Evolutionary conservation across 2,329 filamentous ascomycete genomes (phyloP), one percentile per base, ranked within the genome.

Genomic region (Nemania diffusa): DNA sequence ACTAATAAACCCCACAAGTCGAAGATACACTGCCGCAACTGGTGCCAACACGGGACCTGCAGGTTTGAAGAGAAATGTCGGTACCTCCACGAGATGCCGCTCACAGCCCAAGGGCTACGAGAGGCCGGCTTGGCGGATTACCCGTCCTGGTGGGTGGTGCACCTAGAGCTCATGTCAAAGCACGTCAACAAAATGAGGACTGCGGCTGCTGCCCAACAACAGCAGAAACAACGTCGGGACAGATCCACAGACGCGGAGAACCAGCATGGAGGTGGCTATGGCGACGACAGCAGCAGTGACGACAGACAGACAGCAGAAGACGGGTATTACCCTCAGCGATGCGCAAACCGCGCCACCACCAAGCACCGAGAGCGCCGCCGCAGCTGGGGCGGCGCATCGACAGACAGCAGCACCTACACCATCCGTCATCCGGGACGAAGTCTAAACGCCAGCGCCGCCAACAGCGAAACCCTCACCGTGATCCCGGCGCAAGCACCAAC

Each of bases 31-130:
- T 85, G 85, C 74, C 79, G 81, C 13, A 78, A 83, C 73, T 87
- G 84, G 84, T 85, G 84, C 73, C 78, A 79, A 58, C 76, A 81
- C 46, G 84, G 84, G 6, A 79, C 75, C 13, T 87, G 85, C 74
- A 80, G 78, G 71, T 85, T 79, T 76, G 82, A 80, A 3, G 57
- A 64, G 6, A 69, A 74, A 8, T 87, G 85, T 74, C 78, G 78
- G 3, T 83, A 80, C 73, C 69, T 72, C 53, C 85, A 87, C 73
- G 73, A 72, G 65, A 85, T 87, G 84, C 85, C 85, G 3, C 72
- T 72, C 65, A 82, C 80, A 0, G 32, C 66, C 4, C 75, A 76
- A 17, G 83, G 79, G 0, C 79, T 86, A 6, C 72, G 71, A 8
- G 77, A 79, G 61, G 78, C 84, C 24, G 83, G 84, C 0, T 78